Evolutionary conservation across 345 rosid species (phyloP), one percentile per base, ranked within the genome.

Genomic region (Eucalyptus regnans): DNA sequence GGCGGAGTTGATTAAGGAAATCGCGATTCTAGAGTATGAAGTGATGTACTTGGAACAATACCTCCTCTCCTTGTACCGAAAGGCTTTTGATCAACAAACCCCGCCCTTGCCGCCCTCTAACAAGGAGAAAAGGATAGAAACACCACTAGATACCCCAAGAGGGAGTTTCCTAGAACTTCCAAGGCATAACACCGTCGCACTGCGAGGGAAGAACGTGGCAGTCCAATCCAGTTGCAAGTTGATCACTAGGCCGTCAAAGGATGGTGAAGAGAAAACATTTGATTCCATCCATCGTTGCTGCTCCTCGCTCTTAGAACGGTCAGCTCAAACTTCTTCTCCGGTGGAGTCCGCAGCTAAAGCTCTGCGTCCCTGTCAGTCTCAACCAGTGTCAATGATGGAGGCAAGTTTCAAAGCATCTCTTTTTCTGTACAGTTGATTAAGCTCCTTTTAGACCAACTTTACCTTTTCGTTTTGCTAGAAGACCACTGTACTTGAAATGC

Each of bases 21-120:
- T 97, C 29, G 96, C 98, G 1, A 96, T 95, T 83, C 90, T 98
- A 62, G 99, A 98, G 93, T 91, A 96, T 94, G 99, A 98, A 94
- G 99, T 98, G 80, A 94, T 94, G 86, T 89, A 96, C 91, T 90
- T 98, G 91, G 99, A 98, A 76, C 99, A 97, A 83, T 94, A 96
- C 89, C 99, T 98, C 92, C 97, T 98, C 85, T 95, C 97, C 11
- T 90, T 98, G 86, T 98, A 98, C 89, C 93, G 99, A n/a, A 95
- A 92, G 91, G 97, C 96, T 80, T 98, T 98, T 94, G 99, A 97
- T 90, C 96, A 95, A 87, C 94, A 94, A 92, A 41, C 88, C 66
- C 90, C 94, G 52, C 90, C 92, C 54, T 92, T 92, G 84, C 90
- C 96, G 56, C 92, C 96, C 64, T 85, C 96, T 33, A 86, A 88